Base-by-base conservation (phyloP, 345 rosid genomes). In the Dipteronia sinensis region DNA sequence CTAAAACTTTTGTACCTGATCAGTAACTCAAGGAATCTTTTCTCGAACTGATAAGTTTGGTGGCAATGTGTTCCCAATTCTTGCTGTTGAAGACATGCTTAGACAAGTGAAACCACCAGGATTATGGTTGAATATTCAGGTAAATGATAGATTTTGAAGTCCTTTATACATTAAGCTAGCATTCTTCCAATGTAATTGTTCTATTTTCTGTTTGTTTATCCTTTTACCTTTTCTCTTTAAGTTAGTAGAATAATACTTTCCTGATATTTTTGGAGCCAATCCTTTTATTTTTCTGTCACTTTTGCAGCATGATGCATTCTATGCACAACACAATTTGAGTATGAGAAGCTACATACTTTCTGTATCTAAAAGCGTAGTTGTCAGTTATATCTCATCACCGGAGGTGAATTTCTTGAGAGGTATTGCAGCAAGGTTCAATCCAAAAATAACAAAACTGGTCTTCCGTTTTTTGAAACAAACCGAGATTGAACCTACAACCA, bases 41-140 rank as follows among this genome's bases (percentile, higher is more conserved):
- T 86, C 97, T 79, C 93, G 97, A 70, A 74, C 85, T 55, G 6
- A 67, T 20, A 83, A 53, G 78, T 91, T 90, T 44, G 94, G 90
- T 46, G 73, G 82, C 65, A 82, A 34, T 73, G 0, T 0, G 4
- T 79, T 71, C 34, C 61, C 8, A 2, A 89, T 95, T 71, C 72
- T 77, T 72, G 88, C 90, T 6, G 94, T 87, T 53, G 76, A 87
- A 82, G 72, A 83, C 19, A 72, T 94, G 22, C 78, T 81, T 64
- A 59, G 12, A 11, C 82, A 83, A 62, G 2, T 90, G 6, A 80
- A 79, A 65, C 95, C 91, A 31, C 75, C 55, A 2, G 83, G 84
- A 19, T 78, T 87, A 65, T 95, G 98, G 99, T 82, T 93, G 87
- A 93, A 95, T 80, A 80, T 95, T 86, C 95, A 95, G 97, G 99